Evolutionary conservation across 2,329 filamentous ascomycete species (phyloP), one percentile per base, ranked within the genome.

Genomic region (Bipolaris zeicola): DNA sequence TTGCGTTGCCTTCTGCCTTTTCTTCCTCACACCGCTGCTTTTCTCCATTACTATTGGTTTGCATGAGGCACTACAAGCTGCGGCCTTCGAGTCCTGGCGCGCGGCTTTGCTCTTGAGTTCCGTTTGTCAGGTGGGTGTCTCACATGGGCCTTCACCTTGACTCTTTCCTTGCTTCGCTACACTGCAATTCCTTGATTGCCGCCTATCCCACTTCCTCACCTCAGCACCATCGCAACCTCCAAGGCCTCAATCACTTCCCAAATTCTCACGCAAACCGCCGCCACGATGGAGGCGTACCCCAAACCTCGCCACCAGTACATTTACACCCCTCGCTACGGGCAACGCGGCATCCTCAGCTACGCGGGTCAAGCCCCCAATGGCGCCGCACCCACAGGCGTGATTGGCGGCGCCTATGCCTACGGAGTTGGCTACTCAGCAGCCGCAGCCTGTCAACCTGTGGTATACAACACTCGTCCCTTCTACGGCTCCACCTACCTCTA

Each of bases 221-320:
- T 37, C 47, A 16, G 34, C 37, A 28, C 43, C 16, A 24, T 42
- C 51, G 6, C 10, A 7, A 5, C 13, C 16, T 20, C 11, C 28
- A 11, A 16, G 14, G 8, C 38, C 11, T 3, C 34, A 34, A 18
- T 50, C 37, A 8, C 38, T 20, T 14, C 26, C 37, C 11, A 31
- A 42, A 22, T 22, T 11, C 6, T 20, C 46, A 18, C 13, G 3
- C 14, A 3, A 6, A 31, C 36, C 42, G 41, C 48, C 45, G 26
- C 44, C 36, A 50, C 41, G 46, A 70, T 61, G 62, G 69, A 67
- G 45, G 64, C 47, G 13, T 66, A 59, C 34, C 71, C 66, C 24
- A 69, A 71, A 46, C 69, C 71, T 18, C 72, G 72, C 52, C 70
- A 75, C 26, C 62, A 69, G 14, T 75, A 73, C 57, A 59, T 68